Evolutionary conservation across 2,329 filamentous ascomycete species (phyloP).

Genomic region (Xenoacremonium recifei): DNA sequence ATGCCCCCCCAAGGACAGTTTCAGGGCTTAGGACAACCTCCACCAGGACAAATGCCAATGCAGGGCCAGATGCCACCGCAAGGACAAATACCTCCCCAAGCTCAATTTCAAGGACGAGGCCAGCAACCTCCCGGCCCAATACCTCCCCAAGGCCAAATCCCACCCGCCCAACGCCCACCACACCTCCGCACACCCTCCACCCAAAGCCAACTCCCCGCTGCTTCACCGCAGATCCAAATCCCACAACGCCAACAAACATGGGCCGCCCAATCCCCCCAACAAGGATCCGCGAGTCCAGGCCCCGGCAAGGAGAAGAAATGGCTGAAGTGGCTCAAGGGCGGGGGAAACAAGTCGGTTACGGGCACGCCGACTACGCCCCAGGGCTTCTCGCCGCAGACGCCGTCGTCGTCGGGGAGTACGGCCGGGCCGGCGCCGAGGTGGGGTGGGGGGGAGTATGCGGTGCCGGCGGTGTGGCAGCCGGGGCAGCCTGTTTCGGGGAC

Average conservation of each 20-base stretch:
- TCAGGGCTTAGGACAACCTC: neutral
- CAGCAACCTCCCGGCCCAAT: neutral
- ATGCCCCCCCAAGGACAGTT: too few species aligned
- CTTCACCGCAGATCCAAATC: conserved; percentile 6
- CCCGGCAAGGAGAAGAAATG: conserved; percentile 23
- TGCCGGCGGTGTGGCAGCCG: conserved; percentile 21
- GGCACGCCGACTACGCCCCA: conserved; percentile 15
- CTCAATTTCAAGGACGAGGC: neutral
- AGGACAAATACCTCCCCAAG: conserved; percentile 15
- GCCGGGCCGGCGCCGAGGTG: conserved; percentile 10
- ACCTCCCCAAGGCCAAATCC: conserved; percentile 4
- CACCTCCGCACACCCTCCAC: conserved; percentile 6
- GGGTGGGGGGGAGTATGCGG: conserved; percentile 19
- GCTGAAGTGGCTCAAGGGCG: conserved; percentile 25
- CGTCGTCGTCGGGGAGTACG: conserved; percentile 10
- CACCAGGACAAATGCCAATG: conserved; percentile 1
- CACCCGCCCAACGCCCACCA: conserved; percentile 3
- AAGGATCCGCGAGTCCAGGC: conserved; percentile 12
- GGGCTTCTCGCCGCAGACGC: conserved; percentile 1
- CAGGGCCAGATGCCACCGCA: conserved; percentile 15
- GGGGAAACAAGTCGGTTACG: conserved; percentile 19
- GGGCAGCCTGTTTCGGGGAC: neutral
- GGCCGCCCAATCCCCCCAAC: conserved; percentile 15
- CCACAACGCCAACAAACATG: conserved; percentile 13
- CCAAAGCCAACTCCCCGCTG: conserved; percentile 4